A percentile compares a stretch with the other conserved stretches of the same genome.
These are phyloP conservation scores for Clarireedia hainanense DNA, from an alignment of 2,329 filamentous ascomycete genomes.

Conservation along the genomic window DNA sequence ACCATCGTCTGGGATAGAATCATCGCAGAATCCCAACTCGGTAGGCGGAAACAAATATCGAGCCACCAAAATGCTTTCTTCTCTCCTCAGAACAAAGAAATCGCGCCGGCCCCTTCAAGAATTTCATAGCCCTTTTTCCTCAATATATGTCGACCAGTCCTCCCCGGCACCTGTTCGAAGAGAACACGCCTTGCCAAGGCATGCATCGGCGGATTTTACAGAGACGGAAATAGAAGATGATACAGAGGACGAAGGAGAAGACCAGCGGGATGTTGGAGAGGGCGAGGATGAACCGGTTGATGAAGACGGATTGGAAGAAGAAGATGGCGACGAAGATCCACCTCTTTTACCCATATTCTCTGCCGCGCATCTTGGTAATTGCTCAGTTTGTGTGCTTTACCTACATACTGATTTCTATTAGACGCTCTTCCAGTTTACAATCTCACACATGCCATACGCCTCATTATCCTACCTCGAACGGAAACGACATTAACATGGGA, in stretches of 20 bases:
- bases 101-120: slow-evolving; percentile 23
- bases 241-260: slow-evolving; percentile 16
- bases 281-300: slow-evolving; percentile 29
- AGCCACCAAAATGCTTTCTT: slow-evolving; percentile 29
- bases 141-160: slow-evolving; percentile 23
- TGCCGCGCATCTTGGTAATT: slow-evolving; percentile 62
- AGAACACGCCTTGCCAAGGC: slow-evolving; percentile 16
- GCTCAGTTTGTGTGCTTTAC: neutral
- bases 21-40: neutral
- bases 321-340: slow-evolving; percentile 33
- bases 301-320: slow-evolving; percentile 34
- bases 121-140: slow-evolving; percentile 27
- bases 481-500: slow-evolving; percentile 94
- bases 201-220: slow-evolving; percentile 56
- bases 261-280: slow-evolving; percentile 1
- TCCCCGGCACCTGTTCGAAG: slow-evolving; percentile 18
- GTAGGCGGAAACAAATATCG: neutral
- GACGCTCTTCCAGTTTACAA: slow-evolving; percentile 84
- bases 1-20: neutral
- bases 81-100: slow-evolving; percentile 29
- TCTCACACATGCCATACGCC: slow-evolving; percentile 81
- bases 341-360: slow-evolving; percentile 72
- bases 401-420: slow-evolving; percentile 32
- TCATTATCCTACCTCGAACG: slow-evolving; percentile 74
- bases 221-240: slow-evolving; percentile 48